Evolutionary conservation across 306 rosid genomes (phyloP).

Genomic region (Clitoria ternatea): DNA sequence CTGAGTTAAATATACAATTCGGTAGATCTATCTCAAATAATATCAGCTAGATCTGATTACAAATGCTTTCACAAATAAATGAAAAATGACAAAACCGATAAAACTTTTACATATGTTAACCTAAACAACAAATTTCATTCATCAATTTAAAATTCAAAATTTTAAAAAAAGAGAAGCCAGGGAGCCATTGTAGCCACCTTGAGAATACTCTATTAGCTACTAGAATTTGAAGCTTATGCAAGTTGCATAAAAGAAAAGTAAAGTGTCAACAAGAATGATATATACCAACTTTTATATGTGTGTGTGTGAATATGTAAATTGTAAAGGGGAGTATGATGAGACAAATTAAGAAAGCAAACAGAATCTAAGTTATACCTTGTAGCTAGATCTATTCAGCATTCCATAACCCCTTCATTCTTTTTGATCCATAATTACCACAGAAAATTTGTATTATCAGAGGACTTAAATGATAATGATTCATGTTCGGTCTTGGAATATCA

Average conservation of each 20-base stretch:
- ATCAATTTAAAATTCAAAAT: not conserved
- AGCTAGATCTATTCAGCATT: conserved; percentile 53
- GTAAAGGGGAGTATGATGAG: too few relatives aligned
- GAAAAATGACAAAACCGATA: too few relatives aligned
- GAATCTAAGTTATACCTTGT: conserved; percentile 35
- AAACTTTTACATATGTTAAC: too few relatives aligned
- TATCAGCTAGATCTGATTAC: too few relatives aligned
- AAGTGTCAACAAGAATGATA: not conserved
- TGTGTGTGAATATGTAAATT: too few relatives aligned
- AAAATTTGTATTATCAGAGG: conserved; percentile 33
- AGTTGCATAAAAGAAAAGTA: not conserved
- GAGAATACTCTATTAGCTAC: not conserved
- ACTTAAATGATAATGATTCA: conserved; percentile 37
- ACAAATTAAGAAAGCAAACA: too few relatives aligned
- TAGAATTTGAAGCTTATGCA: not conserved
- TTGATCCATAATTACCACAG: not conserved
- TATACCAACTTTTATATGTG: too few relatives aligned
- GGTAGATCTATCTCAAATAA: too few relatives aligned
- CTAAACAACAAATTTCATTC: not conserved
- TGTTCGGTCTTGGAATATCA: conserved; percentile 30
- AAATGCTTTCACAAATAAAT: too few relatives aligned
- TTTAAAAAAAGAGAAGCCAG: not conserved
- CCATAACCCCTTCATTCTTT: conserved; percentile 30
- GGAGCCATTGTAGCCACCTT: not conserved
- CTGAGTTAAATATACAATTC: too few relatives aligned